Evolutionary conservation across 306 rosid genomes (phyloP).

Genomic region (Lathyrus aphaca): DNA sequence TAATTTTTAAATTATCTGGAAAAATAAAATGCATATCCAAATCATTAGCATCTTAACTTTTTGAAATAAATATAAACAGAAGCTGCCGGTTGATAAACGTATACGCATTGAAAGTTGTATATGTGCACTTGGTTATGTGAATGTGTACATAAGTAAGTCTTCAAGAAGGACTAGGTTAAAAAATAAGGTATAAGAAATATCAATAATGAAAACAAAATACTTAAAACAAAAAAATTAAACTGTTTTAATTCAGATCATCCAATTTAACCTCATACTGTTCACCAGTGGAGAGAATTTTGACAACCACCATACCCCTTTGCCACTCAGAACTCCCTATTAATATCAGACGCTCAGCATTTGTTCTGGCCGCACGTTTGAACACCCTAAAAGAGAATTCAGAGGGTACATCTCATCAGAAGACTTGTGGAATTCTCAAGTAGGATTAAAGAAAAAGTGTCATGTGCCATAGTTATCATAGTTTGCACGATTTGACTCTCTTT

Average conservation of each 20-base stretch:
- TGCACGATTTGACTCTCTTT: not conserved
- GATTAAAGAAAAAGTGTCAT: conserved; percentile 7
- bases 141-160: conserved; percentile 13
- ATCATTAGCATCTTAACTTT: conserved; percentile 23
- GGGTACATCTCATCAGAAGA: conserved; percentile 36
- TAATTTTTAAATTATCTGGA: not conserved
- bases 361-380: conserved; percentile 75
- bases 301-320: conserved; percentile 85
- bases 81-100: conserved; percentile 2
- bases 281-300: conserved; percentile 84
- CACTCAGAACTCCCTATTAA: conserved; percentile 91
- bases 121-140: not conserved
- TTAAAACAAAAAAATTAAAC: conserved; percentile 23
- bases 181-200: conserved; percentile 31
- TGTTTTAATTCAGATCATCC: conserved; percentile 64
- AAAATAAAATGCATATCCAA: not conserved
- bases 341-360: conserved; percentile 76
- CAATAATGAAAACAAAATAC: conserved; percentile 30
- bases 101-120: conserved; percentile 5
- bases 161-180: not conserved
- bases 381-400: conserved; percentile 59
- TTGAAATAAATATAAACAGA: conserved; percentile 32
- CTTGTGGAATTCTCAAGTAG: conserved; percentile 1
- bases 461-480: not conserved
- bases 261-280: conserved; percentile 83